Evolutionary conservation across 2,329 filamentous ascomycete genomes (phyloP).

Genomic region (Colletotrichum musicola): DNA sequence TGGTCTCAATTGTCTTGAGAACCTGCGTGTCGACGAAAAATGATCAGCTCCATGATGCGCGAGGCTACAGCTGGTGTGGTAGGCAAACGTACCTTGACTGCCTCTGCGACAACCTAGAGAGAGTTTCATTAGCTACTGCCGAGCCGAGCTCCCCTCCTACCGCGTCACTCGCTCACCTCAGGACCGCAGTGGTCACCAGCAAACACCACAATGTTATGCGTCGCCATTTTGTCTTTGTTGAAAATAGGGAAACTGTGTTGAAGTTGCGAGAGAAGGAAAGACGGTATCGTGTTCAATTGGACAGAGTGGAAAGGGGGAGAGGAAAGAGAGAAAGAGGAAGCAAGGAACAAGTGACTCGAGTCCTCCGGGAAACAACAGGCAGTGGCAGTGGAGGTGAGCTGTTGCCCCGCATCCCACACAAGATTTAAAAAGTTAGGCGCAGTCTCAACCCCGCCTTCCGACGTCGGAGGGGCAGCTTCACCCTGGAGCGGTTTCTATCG

Average conservation of each 20-base stretch:
- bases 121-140: slow-evolving; percentile 32
- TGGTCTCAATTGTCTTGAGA: slow-evolving; percentile 81
- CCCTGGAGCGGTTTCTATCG: slow-evolving; percentile 28
- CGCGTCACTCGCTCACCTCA: slow-evolving; percentile 66
- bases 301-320: background rate
- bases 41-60: slow-evolving; percentile 25
- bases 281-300: slow-evolving; percentile 22
- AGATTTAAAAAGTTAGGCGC: slow-evolving; percentile 41
- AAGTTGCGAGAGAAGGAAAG: slow-evolving; percentile 17
- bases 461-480: slow-evolving; percentile 47
- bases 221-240: slow-evolving; percentile 66
- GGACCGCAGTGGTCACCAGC: slow-evolving; percentile 88
- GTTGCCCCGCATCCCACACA: slow-evolving; percentile 39
- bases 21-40: slow-evolving; percentile 63
- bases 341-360: background rate
- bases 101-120: slow-evolving; percentile 80
- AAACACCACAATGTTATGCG: slow-evolving; percentile 84
- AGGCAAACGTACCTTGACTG: slow-evolving; percentile 76
- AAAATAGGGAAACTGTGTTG: slow-evolving; percentile 4
- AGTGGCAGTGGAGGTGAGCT: slow-evolving; percentile 21
- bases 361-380: background rate
- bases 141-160: background rate
- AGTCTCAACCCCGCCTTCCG: slow-evolving; percentile 52
- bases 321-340: background rate
- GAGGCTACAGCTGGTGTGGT: background rate